phyloP scores from a whole-genome alignment of 805 yeast species.

The Vanderwaltozyma tropicalis region DNA sequence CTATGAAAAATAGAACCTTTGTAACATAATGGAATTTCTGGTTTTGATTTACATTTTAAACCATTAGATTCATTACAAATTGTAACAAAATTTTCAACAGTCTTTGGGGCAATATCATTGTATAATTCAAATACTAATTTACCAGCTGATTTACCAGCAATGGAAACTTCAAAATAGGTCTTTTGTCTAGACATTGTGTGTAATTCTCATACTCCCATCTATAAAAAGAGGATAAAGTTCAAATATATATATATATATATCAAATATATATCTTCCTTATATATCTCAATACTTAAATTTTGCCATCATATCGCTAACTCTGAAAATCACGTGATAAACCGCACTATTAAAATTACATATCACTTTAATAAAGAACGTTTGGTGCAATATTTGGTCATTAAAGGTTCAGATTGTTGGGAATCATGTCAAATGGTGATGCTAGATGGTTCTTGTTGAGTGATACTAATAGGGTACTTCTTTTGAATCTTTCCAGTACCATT shows the following conservation, averaged over 20 bases:
- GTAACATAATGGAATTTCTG: constrained; percentile 49
- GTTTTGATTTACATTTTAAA: constrained; percentile 16
- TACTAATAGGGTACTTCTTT: too few species aligned
- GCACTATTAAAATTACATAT: too few species aligned
- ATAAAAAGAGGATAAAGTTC: too few species aligned
- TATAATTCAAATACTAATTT: constrained; percentile 69
- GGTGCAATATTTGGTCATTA: too few species aligned
- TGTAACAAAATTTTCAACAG: constrained; percentile 83
- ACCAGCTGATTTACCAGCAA: constrained; percentile 61
- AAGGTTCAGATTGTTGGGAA: too few species aligned
- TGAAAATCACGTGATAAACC: too few species aligned
- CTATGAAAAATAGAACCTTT: constrained; percentile 90
- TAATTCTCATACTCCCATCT: not conserved
- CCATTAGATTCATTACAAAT: constrained; percentile 82
- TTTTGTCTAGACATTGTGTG: constrained; percentile 27
- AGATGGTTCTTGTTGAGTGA: too few species aligned
- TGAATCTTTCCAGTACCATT: too few species aligned
- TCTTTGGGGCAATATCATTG: constrained; percentile 69
- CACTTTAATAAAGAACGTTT: too few species aligned
- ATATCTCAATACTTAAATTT: too few species aligned
- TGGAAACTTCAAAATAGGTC: constrained; percentile 69
- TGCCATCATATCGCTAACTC: too few species aligned
- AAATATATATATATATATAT: not conserved
- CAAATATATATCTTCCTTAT: not conserved
- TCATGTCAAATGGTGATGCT: too few species aligned